Evolutionary conservation across 306 rosid species (phyloP), one percentile per base, ranked within the genome.

Genomic region (Prunus salicina): DNA sequence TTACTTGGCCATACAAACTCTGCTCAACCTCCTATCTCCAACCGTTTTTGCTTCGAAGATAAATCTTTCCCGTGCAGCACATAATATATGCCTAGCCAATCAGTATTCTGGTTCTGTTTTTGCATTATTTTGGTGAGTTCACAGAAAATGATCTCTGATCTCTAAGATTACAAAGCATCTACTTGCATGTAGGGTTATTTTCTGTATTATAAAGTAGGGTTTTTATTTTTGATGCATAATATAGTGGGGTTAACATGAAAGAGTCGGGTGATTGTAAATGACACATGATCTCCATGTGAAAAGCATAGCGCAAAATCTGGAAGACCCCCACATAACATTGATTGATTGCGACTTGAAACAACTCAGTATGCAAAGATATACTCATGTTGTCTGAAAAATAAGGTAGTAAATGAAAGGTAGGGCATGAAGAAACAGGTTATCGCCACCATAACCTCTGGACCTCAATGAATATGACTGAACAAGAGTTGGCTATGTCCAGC

Each of bases 1-100:
- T n/a, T n/a, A n/a, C n/a, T n/a, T n/a, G 1, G 76, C 93, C 83
- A 73, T 94, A 89, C 70, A 84, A 74, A 86, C 98, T 94, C 84
- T 90, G 86, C 72, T 83, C 89, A 34, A 85, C 91, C 89, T 94
- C 96, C 82, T 82, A 82, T 80, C 82, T 70, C 97, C 97, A 69
- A 93, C 82, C n/a, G 84, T 74, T 72, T 93, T 71, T 90, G 86
- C 82, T 89, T 91, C 18, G 73, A 81, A 69, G 32, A 30, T 4
- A 30, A 30, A 30, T 3, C 32, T 3, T 30, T 30, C 32, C 0
- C 32, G 32, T 30, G 32, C 32, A 30, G 32, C 32, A 30, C 32
- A 30, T 30, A 30, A 30, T 3, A 30, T 30, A 30, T 30, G 32
- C 32, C 32, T 30, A 30, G 32, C 32, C 32, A 30, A 30, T 30